Conservation (phyloP, 768 basidiomycete species). For the Trametes villosa region DNA sequence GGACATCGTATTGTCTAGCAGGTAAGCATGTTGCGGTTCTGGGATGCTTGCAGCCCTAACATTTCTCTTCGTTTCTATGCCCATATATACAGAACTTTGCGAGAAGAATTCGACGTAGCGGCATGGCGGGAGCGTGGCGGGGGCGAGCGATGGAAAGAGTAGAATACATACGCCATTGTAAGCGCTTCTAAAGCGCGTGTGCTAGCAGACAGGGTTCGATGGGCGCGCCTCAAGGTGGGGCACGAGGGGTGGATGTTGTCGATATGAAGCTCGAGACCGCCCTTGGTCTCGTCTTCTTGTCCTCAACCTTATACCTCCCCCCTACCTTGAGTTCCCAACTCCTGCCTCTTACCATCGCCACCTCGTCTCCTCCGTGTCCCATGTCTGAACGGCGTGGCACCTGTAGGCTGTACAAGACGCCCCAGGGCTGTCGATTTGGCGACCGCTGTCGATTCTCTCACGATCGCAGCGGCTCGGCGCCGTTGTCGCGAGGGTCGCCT, state of each 20-base stretch:
- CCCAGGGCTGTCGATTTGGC: constrained; percentile 15
- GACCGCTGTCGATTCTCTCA: constrained; percentile 19
- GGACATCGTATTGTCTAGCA: too few relatives aligned
- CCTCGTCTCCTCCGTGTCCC: too few relatives aligned
- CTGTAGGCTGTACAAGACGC: not conserved
- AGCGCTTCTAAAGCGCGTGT: constrained; percentile 9
- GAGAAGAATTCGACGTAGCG: too few relatives aligned
- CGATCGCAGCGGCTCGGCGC: too few relatives aligned
- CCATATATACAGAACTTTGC: too few relatives aligned
- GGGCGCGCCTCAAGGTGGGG: constrained; percentile 12
- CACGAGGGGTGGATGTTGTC: constrained; percentile 14
- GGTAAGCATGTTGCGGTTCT: too few relatives aligned
- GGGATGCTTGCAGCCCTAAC: too few relatives aligned
- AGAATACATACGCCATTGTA: not conserved
- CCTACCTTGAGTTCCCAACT: constrained; percentile 13
- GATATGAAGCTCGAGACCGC: constrained; percentile 16
- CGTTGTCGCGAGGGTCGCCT: not conserved
- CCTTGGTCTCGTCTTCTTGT: constrained; percentile 9
- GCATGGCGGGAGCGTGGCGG: too few relatives aligned
- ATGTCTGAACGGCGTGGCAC: too few relatives aligned
- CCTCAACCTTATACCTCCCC: constrained; percentile 16
- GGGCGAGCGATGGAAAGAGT: not conserved
- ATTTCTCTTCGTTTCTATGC: too few relatives aligned
- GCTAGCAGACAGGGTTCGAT: constrained; percentile 18
- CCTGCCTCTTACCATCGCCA: too few relatives aligned